These are phyloP conservation scores for Diaporthe sp. DNA, from an alignment of 2,329 filamentous ascomycete species.

Conservation along the genomic window DNA sequence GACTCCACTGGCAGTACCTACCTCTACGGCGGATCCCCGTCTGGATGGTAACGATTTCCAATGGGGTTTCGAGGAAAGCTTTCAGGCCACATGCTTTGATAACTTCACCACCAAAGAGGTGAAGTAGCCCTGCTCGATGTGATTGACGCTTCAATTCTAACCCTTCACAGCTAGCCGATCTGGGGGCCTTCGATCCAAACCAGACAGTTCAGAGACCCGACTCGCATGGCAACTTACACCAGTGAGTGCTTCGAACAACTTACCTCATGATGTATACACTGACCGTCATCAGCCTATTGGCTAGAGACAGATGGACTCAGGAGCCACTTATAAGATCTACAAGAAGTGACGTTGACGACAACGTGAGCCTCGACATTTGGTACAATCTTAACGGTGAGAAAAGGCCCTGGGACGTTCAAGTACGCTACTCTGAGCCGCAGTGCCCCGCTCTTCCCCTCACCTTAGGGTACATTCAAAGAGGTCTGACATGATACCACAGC, in stretches of 20 bases:
- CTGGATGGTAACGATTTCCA: too few species aligned
- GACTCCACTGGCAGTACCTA: not conserved
- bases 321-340: not conserved
- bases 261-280: not conserved
- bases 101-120: not conserved
- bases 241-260: not conserved
- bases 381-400: not conserved
- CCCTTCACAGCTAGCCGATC: not conserved
- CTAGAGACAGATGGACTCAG: constrained; percentile 1
- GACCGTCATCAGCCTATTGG: not conserved
- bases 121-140: too few species aligned
- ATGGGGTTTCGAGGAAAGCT: not conserved
- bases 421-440: not conserved
- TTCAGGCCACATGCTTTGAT: not conserved
- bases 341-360: rapidly evolving
- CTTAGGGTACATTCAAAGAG: too few species aligned
- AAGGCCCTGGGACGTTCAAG: not conserved
- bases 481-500: not conserved
- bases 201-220: not conserved
- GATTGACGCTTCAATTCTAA: not conserved
- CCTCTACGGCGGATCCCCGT: not conserved
- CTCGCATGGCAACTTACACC: not conserved
- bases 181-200: not conserved
- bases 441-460: not conserved
- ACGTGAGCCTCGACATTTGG: not conserved